Evolutionary conservation across 2,329 filamentous ascomycete species (phyloP).

Genomic region (Phyllosticta citrichinensis): DNA sequence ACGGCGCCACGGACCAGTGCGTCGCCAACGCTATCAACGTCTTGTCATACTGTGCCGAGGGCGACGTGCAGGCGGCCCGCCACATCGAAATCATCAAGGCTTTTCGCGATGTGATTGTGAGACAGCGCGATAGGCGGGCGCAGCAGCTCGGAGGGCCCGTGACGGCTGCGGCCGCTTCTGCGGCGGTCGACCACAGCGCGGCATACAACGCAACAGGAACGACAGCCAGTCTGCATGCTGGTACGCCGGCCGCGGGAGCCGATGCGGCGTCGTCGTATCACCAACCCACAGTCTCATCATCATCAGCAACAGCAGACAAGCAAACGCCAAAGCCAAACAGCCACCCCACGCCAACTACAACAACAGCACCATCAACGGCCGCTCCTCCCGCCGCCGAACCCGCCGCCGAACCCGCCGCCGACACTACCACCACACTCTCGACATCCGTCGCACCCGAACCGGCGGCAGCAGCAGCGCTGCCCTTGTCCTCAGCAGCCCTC

Average conservation of each 20-base stretch:
- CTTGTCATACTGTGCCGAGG: conserved; percentile 31
- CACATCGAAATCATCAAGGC: conserved; percentile 28
- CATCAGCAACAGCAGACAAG: background rate
- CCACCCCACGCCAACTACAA: background rate
- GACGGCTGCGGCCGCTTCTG: background rate
- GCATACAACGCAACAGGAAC: conserved; percentile 20
- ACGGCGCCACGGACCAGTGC: conserved; percentile 25
- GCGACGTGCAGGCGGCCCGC: conserved; percentile 30
- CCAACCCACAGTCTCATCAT: background rate
- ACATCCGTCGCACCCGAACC: conserved; percentile 8
- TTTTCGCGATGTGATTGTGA: conserved; percentile 28
- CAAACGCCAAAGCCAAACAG: background rate
- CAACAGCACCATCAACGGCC: conserved; percentile 18
- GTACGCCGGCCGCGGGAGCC: background rate
- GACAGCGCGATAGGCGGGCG: conserved; percentile 22
- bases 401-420: conserved; percentile 12
- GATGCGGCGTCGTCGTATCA: conserved; percentile 6
- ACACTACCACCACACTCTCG: conserved; percentile 22
- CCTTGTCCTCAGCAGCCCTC: conserved; percentile 16
- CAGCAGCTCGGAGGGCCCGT: conserved; percentile 7
- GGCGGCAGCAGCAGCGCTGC: conserved; percentile 11
- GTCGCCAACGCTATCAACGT: conserved; percentile 30
- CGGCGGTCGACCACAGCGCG: background rate
- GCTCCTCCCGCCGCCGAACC: conserved; percentile 3
- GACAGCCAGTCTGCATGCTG: conserved; percentile 13